Percentiles rank a stretch among this genome's conserved stretches.
Conservation (phyloP, 805 yeast species). For the Sungouiella blattae region DNA sequence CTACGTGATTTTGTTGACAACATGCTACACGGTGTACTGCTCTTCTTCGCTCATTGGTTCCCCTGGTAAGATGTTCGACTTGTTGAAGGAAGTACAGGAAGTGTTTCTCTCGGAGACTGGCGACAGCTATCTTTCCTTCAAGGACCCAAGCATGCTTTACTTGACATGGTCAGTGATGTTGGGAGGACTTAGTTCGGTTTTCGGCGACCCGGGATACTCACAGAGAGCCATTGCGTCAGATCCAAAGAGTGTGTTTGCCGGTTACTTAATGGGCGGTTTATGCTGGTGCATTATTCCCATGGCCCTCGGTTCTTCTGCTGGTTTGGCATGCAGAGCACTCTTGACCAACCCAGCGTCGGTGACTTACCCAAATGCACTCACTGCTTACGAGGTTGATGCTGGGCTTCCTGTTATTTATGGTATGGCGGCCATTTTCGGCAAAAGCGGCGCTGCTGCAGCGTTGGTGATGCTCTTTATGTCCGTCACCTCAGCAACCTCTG, state of each 20-base stretch:
- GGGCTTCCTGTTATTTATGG: constrained; percentile 38
- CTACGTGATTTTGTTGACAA: constrained; percentile 32
- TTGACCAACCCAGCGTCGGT: constrained; percentile 17
- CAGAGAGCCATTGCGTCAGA: constrained; percentile 45
- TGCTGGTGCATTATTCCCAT: constrained; percentile 45
- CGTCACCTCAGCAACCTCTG: constrained; percentile 41
- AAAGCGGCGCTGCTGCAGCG: constrained; percentile 39
- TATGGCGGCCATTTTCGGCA: constrained; percentile 32
- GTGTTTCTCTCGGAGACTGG: constrained; percentile 2
- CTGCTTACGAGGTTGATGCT: constrained; percentile 8
- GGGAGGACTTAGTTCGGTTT: constrained; percentile 14
- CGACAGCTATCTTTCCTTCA: constrained; percentile 9
- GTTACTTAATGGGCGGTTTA: constrained; percentile 44
- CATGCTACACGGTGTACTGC: constrained; percentile 32
- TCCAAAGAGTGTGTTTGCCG: constrained; percentile 38
- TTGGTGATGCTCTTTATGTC: constrained; percentile 40
- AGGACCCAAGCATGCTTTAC: constrained; percentile 15
- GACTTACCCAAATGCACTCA: constrained; percentile 5
- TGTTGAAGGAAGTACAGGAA: constrained; percentile 27
- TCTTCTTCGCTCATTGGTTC: constrained; percentile 41
- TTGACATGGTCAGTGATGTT: constrained; percentile 11
- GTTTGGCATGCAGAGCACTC: constrained; percentile 37
- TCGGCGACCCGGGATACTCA: constrained; percentile 21
- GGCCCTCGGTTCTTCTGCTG: constrained; percentile 25
- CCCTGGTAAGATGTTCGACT: constrained; percentile 41